Evolutionary conservation across 805 yeast genomes (phyloP).

Genomic region (Barnettozyma populi): DNA sequence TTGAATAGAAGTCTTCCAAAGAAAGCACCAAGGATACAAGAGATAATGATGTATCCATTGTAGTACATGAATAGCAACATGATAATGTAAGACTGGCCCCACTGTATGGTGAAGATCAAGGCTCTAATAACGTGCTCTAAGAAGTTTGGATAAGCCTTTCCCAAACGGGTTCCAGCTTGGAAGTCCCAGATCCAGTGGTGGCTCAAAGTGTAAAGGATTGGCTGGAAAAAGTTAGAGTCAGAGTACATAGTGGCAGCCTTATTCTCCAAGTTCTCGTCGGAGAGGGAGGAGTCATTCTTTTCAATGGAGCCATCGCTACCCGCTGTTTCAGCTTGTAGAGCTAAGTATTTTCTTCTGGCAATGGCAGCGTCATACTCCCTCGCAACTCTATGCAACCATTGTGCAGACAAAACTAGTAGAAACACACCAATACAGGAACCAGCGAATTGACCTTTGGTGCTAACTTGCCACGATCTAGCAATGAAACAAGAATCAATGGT

Average conservation of each 20-base stretch:
- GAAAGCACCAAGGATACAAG: constrained; percentile 57
- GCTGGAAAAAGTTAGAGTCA: constrained; percentile 14
- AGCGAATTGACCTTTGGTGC: constrained; percentile 55
- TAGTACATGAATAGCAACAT: constrained; percentile 74
- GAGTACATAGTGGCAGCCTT: constrained; percentile 14
- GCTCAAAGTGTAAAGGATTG: constrained; percentile 23
- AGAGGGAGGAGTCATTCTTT: constrained; percentile 1
- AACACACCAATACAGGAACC: constrained; percentile 73
- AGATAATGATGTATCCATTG: constrained; percentile 61
- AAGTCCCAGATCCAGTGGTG: constrained; percentile 26
- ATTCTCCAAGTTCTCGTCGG: constrained; percentile 8
- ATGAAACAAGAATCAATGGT: constrained; percentile 63
- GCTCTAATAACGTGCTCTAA: constrained; percentile 49
- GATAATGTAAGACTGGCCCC: constrained; percentile 59
- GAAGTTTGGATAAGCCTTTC: constrained; percentile 33
- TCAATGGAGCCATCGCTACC: background rate
- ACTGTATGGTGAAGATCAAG: constrained; percentile 47
- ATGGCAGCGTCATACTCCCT: constrained; percentile 46
- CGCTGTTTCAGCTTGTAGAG: constrained; percentile 5
- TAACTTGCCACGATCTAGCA: constrained; percentile 58
- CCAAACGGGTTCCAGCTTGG: constrained; percentile 11
- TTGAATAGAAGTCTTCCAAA: constrained; percentile 52
- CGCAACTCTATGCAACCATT: constrained; percentile 50
- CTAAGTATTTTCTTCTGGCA: constrained; percentile 21
- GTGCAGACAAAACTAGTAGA: constrained; percentile 49